Conservation (phyloP, 495 filamentous ascomycete species). For the Trichoderma erinaceum region DNA sequence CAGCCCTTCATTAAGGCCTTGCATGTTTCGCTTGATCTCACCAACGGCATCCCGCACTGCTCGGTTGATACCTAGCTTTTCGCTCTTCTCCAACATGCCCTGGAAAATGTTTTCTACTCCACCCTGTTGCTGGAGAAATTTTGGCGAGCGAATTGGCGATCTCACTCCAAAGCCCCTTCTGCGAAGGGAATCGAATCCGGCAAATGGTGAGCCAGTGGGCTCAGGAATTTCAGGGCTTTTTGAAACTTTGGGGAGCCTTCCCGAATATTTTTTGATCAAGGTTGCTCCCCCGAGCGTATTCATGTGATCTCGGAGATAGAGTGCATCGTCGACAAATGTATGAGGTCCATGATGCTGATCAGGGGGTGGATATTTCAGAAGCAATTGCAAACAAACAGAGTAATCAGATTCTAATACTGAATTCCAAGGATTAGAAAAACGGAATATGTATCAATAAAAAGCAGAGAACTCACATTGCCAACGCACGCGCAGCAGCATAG, state of each 20-base stretch:
- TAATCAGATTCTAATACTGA: slow-evolving; percentile 84
- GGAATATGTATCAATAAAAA: too few species aligned
- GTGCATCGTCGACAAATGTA: slow-evolving; percentile 80
- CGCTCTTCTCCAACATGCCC: slow-evolving; percentile 72
- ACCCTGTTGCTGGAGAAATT: slow-evolving; percentile 55
- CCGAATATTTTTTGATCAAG: slow-evolving; percentile 79
- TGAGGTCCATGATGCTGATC: slow-evolving; percentile 56
- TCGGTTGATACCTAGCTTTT: slow-evolving; percentile 83
- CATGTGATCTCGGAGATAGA: slow-evolving; percentile 76
- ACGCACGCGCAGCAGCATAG: slow-evolving; percentile 88
- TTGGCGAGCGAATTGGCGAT: slow-evolving; percentile 50
- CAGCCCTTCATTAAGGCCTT: slow-evolving; percentile 37
- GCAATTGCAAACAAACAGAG: slow-evolving; percentile 68
- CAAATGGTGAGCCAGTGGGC: slow-evolving; percentile 29
- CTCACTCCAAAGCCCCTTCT: slow-evolving; percentile 32
- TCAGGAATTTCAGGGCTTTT: slow-evolving; percentile 32
- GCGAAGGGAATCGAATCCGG: slow-evolving; percentile 28
- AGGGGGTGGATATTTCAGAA: slow-evolving; percentile 76
- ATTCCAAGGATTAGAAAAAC: too few species aligned
- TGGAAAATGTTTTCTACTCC: slow-evolving; percentile 74
- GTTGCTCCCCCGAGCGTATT: slow-evolving; percentile 61
- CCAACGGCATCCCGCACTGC: slow-evolving; percentile 83
- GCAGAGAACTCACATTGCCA: slow-evolving; percentile 68
- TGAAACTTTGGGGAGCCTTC: slow-evolving; percentile 48
- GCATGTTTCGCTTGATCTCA: slow-evolving; percentile 57